These are phyloP conservation scores for Serendipita vermifera DNA, from an alignment of 768 basidiomycete genomes.

Conservation along the genomic window DNA sequence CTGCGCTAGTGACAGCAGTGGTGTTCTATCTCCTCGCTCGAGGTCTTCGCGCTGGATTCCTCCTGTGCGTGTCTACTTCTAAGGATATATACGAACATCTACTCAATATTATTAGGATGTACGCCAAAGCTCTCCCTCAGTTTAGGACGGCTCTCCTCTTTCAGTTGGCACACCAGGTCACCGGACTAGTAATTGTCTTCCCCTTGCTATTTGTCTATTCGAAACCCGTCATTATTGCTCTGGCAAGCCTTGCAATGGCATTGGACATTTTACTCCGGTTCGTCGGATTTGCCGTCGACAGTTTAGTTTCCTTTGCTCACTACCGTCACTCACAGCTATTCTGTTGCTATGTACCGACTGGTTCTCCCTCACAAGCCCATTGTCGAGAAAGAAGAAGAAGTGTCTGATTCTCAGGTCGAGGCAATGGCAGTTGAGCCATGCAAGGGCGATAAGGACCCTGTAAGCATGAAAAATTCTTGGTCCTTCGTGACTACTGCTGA, in stretches of 20 bases:
- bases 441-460: too few relatives aligned
- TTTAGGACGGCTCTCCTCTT: background rate
- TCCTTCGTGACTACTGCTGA: too few relatives aligned
- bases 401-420: too few relatives aligned
- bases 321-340: too few relatives aligned
- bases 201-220: background rate
- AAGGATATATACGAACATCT: background rate
- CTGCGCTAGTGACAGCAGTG: background rate
- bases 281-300: too few relatives aligned
- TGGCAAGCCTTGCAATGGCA: background rate
- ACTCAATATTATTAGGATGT: background rate
- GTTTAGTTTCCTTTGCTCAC: too few relatives aligned
- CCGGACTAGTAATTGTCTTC: background rate
- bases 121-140: background rate
- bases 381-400: too few relatives aligned
- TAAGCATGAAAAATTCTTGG: too few relatives aligned
- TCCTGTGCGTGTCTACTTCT: background rate
- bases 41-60: background rate
- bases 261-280: background rate
- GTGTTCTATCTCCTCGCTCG: conserved; percentile 1
- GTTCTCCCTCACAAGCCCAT: too few relatives aligned
- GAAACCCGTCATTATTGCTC: background rate
- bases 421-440: too few relatives aligned
- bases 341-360: too few relatives aligned
- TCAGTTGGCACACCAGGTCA: background rate